Evolutionary conservation across 352 stramenopile species (phyloP).

Genomic region (Globisporangium rhizosaccharum): DNA sequence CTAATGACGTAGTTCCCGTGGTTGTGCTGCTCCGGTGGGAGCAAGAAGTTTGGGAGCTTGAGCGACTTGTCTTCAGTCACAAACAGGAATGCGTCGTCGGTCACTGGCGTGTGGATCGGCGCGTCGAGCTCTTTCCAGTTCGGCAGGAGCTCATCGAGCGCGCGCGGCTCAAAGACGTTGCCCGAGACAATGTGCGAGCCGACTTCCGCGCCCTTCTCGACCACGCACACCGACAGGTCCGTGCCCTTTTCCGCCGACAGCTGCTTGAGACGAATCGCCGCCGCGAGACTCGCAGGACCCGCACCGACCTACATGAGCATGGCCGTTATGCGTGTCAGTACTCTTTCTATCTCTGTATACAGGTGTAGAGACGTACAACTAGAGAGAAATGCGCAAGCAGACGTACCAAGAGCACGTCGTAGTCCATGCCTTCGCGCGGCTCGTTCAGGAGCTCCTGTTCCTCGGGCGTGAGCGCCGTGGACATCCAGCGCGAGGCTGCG

Average conservation of each 20-base stretch:
- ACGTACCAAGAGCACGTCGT: constrained; percentile 97
- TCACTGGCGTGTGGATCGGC: constrained; percentile 91
- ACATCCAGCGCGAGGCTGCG: constrained; percentile 30
- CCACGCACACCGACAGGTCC: constrained; percentile 93
- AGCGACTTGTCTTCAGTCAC: constrained; percentile 86
- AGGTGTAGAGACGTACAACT: background rate
- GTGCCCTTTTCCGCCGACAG: constrained; percentile 90
- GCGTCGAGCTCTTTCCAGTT: constrained; percentile 91
- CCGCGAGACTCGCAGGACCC: constrained; percentile 90
- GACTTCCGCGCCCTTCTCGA: constrained; percentile 95
- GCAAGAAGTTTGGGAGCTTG: constrained; percentile 88
- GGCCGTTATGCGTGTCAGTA: background rate
- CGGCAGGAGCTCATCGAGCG: constrained; percentile 95
- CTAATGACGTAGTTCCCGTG: constrained; percentile 98
- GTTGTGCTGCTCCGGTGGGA: constrained; percentile 97
- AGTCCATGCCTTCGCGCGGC: constrained; percentile 94
- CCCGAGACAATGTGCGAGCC: constrained; percentile 97
- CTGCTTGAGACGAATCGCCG: constrained; percentile 98
- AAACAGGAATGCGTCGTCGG: constrained; percentile 92
- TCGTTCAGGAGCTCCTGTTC: constrained; percentile 65
- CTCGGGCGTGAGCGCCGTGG: constrained; percentile 38
- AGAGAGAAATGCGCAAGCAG: background rate
- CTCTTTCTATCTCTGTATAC: background rate
- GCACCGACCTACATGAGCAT: constrained; percentile 43
- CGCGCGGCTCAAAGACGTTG: constrained; percentile 98